Base-by-base conservation (phyloP, 768 basidiomycete genomes). In the Fistulinella prunicolor region DNA sequence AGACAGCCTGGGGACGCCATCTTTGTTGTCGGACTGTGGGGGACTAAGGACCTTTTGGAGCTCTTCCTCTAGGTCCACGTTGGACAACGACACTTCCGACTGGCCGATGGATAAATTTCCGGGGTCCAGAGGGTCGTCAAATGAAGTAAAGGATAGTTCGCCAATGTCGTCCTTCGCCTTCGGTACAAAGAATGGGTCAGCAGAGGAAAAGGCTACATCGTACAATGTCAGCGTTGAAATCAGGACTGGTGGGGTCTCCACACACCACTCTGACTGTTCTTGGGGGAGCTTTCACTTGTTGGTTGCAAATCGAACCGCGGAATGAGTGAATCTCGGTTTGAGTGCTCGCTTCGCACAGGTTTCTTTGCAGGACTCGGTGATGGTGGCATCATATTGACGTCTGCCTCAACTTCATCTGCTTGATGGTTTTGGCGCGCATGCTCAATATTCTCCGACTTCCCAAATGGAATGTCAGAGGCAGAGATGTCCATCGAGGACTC, bases 331-430 rank as follows among this genome's bases (percentile, higher is more conserved):
- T 70, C 69, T 19, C 46, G 44, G 40, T 59, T 61, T 6, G 56
- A 45, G 24, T 53, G 55, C 23, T 60, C 60, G n/a, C 38, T 47
- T 4, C 40, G 48, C 28, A 50, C 23, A 6, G 14, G 53, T 32
- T 55, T 44, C 51, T 70, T 74, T 14, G 70, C 62, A 1, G 76
- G 77, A 16, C 74, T 77, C 6, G 78, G 78, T 4, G 77, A 78
- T 1, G 76, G 75, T 23, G 78, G 77, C 10, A 77, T 64, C 67
- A 73, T 72, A 26, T 63, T 62, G 14, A 75, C 61, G 45, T 77
- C 74, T 39, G 62, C 59, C 14, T 74, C 76, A 6, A 69, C 60
- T 23, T 72, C 67, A 7, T 57, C 60, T 2, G 44, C 28, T 42
- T 52, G 57, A 22, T 56, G 56, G 26, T 61, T 62, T 29, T 67